These are phyloP conservation scores for Chrysoporthe puriensis DNA, from an alignment of 2,329 filamentous ascomycete species.

Conservation along the genomic window DNA sequence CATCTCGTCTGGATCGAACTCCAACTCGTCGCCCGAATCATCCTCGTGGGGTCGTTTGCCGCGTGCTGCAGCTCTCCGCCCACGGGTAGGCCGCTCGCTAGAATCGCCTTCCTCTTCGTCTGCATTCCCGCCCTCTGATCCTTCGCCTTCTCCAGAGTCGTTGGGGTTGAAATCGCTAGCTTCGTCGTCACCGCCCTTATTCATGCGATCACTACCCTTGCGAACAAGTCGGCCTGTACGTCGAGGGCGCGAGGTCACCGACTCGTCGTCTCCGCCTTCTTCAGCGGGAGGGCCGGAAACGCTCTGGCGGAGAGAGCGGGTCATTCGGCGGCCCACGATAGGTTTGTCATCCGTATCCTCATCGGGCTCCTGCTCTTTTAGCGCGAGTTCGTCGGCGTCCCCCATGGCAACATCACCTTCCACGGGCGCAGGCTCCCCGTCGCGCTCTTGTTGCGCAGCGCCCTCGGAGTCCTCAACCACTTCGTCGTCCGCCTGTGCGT, in stretches of 20 bases:
- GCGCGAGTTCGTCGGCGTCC: conserved; percentile 38
- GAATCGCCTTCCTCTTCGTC: conserved; percentile 50
- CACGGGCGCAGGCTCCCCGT: conserved; percentile 30
- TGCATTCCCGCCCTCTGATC: conserved; percentile 41
- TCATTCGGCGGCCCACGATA: conserved; percentile 21
- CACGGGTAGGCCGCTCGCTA: conserved; percentile 55
- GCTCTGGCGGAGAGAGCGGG: conserved; percentile 29
- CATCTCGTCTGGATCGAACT: conserved; percentile 66
- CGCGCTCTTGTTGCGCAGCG: conserved; percentile 30
- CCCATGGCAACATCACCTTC: conserved; percentile 30
- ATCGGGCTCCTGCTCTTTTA: conserved; percentile 37
- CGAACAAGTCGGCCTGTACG: conserved; percentile 21
- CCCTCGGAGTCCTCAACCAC: conserved; percentile 30
- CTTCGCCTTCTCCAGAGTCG: conserved; percentile 59
- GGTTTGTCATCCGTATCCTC: conserved; percentile 40
- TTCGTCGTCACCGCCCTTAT: conserved; percentile 53
- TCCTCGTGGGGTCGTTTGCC: conserved; percentile 51
- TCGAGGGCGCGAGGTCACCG: conserved; percentile 25
- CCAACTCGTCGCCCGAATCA: conserved; percentile 60
- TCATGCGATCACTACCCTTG: conserved; percentile 41
- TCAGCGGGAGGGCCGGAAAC: conserved; percentile 34
- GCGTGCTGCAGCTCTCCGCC: conserved; percentile 45
- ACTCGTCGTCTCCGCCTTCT: conserved; percentile 33
- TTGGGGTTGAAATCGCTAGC: conserved; percentile 67
- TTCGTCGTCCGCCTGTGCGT: conserved; percentile 27